A percentile compares a stretch with the other conserved stretches of the same genome.
Evolutionary conservation across 2,329 filamentous ascomycete species (phyloP).

Genomic region (Cryphonectria japonica): DNA sequence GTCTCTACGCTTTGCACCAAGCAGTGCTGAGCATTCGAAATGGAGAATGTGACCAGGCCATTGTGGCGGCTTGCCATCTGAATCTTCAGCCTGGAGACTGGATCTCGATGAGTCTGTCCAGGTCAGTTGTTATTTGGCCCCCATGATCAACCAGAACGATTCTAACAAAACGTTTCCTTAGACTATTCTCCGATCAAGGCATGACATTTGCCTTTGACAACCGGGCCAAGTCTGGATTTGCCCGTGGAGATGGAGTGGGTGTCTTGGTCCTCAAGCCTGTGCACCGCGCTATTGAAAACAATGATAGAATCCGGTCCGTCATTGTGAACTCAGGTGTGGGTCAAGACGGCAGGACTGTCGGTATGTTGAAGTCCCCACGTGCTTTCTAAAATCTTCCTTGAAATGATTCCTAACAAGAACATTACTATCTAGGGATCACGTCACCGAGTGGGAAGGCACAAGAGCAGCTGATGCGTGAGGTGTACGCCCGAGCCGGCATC

Average conservation of each 20-base stretch:
- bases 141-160: not conserved
- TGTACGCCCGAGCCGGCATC: constrained; percentile 31
- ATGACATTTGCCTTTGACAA: constrained; percentile 37
- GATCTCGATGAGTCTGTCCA: constrained; percentile 25
- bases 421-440: constrained; percentile 33
- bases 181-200: constrained; percentile 32
- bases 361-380: constrained; percentile 20
- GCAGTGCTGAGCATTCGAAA: constrained; percentile 38
- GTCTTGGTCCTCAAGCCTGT: constrained; percentile 43
- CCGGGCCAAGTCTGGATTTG: constrained; percentile 41
- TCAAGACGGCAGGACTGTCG: constrained; percentile 44
- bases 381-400: not conserved
- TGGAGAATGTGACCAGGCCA: constrained; percentile 36
- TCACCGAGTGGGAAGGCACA: constrained; percentile 38
- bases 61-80: constrained; percentile 18
- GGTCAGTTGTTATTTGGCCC: not conserved
- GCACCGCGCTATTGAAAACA: constrained; percentile 41
- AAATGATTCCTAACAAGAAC: too few relatives aligned
- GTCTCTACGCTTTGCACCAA: constrained; percentile 35
- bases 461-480: constrained; percentile 30
- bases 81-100: constrained; percentile 29
- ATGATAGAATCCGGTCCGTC: constrained; percentile 34
- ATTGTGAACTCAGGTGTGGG: constrained; percentile 43
- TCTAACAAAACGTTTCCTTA: not conserved
- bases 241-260: constrained; percentile 42